Evolutionary conservation across 345 rosid genomes (phyloP), one percentile per base, ranked within the genome.

Genomic region (Gossypium anomalum): DNA sequence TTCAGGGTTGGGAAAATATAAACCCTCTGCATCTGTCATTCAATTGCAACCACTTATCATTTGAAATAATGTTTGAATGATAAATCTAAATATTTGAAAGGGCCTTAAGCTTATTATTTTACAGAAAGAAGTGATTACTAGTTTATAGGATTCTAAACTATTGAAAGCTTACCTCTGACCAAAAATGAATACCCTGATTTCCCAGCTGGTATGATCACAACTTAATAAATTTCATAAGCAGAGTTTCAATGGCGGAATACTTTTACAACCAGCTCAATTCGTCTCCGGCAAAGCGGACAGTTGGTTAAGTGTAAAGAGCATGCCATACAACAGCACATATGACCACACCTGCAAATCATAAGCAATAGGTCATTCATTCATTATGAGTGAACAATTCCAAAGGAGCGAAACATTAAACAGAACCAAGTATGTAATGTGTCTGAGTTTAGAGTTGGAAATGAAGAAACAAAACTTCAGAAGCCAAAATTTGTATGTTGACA

Each of bases 251-350:
- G 97, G 70, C 96, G 96, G 80, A 83, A 94, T 9, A 94, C 90
- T 87, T 83, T 91, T 59, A 95, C 97, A 70, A 87, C 86, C 80
- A 85, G 91, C 75, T 93, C 96, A 67, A 95, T 95, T 59, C 90
- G 84, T 80, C 90, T 86, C 72, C 98, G 87, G 75, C 98, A 91
- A 72, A 95, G 98, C 56, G 94, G 99, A 67, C 98, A 93, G 78
- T 73, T 87, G 75, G 85, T 84, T 84, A 95, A 77, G 61, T 88
- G 92, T 0, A 85, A 89, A 61, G 90, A 86, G 82, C 99, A 95
- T 23, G 90, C 10, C 12, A 73, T 85, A 81, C 99, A 95, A 74
- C 98, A 89, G 80, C 99, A 95, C 99, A 95, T 90, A 80, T 93
- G 99, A 68, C 96, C 99, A 78, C 99, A 95, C 88, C 97, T 95